Base-by-base conservation (phyloP, 164 flowering plant species). In the Pachysandra terminalis region DNA sequence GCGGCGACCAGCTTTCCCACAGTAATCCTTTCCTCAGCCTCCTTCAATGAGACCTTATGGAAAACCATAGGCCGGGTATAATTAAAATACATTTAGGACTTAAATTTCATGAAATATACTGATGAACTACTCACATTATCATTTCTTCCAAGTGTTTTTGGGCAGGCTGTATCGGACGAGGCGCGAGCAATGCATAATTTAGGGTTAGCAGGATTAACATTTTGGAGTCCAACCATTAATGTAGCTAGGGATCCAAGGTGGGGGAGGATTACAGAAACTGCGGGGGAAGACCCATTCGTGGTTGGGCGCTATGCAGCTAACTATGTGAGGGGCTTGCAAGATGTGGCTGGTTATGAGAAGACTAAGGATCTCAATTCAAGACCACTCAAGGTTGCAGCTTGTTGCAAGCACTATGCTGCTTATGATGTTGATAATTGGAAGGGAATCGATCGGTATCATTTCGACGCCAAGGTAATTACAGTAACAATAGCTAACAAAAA, bases 121-220 rank as follows among this genome's bases (percentile, higher is more conserved):
- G 51, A 45, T 45, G 51, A 2, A 45, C n/a, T n/a, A 45, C 51
- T 45, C 51, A 5, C 17, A 45, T 15, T 45, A 10, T 45, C 51
- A 5, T 10, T 45, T 45, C 1, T 2, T 15, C 16, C 17, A 40
- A 5, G 1, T 10, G 10, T 10, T 10, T 45, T 45, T 40, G 5
- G 10, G 27, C 27, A 74, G 77, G 77, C 51, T 21, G 66, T 67
- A 0, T 71, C 74, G 10, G 62, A 48, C 15, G 79, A 76, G 49
- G 79, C 70, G 14, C 52, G 75, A 65, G 79, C 79, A 15, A 75
- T 75, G 71, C 57, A 75, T 55, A 74, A 74, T 48, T 13, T 26
- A 13, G 71, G 71, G 4, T 15, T 4, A 1, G 74, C 78, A 0
- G 78, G 78, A 21, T 17, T 75, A 21, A 75, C 78, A 1, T 75